These are phyloP conservation scores for Spathaspora hagerdaliae DNA, from an alignment of 805 yeast genomes.

Conservation along the genomic window DNA sequence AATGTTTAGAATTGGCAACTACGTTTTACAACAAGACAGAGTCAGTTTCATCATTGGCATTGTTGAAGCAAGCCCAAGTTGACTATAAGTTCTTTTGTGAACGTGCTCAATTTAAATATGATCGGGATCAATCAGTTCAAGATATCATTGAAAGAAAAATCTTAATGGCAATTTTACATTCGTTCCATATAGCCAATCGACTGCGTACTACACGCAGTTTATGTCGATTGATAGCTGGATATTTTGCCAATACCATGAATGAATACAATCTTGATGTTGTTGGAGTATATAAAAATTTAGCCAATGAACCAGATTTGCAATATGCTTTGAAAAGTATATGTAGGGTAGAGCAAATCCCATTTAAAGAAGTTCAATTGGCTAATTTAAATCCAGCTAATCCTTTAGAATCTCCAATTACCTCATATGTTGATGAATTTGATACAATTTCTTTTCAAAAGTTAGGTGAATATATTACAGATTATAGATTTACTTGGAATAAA, in stretches of 20 bases:
- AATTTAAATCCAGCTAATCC: too few relatives aligned
- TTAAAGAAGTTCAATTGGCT: too few relatives aligned
- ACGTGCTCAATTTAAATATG: not conserved
- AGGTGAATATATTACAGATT: slow-evolving; percentile 18
- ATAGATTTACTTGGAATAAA: slow-evolving; percentile 11
- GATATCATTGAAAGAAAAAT: not conserved
- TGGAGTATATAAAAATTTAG: not conserved
- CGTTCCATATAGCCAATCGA: not conserved
- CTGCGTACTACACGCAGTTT: not conserved
- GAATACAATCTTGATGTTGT: not conserved
- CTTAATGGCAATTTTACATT: slow-evolving; percentile 3
- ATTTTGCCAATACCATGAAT: not conserved
- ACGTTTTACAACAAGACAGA: not conserved
- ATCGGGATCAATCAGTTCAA: not conserved
- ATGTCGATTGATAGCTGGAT: not conserved
- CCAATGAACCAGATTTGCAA: too few relatives aligned
- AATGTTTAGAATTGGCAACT: not conserved
- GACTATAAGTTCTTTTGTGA: not conserved
- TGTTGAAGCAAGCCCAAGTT: not conserved
- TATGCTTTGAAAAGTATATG: too few relatives aligned
- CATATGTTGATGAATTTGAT: slow-evolving; percentile 14
- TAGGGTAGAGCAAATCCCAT: too few relatives aligned
- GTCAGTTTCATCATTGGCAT: not conserved
- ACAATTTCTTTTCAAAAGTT: slow-evolving; percentile 16
- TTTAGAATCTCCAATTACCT: slow-evolving; percentile 5